Conservation (phyloP, 768 basidiomycete species). For the Mycena epipterygia region DNA sequence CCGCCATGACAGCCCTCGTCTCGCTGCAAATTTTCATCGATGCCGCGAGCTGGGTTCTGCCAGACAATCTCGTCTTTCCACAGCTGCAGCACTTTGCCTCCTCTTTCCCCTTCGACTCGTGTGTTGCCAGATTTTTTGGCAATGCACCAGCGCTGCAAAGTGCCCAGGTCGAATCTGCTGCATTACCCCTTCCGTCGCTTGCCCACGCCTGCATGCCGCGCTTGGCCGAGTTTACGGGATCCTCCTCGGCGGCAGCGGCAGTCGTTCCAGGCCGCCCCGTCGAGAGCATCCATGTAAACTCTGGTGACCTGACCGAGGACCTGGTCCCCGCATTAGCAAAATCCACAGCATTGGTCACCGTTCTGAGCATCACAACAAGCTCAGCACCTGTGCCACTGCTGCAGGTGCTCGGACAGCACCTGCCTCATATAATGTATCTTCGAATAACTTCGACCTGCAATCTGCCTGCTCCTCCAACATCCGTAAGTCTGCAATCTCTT, state of each 20-base stretch:
- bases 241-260: slow-evolving; percentile 64
- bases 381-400: slow-evolving; percentile 71
- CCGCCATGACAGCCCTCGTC: slow-evolving; percentile 71
- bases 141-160: slow-evolving; percentile 62
- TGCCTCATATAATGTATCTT: slow-evolving; percentile 75
- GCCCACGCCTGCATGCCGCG: slow-evolving; percentile 54
- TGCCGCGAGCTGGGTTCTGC: slow-evolving; percentile 70
- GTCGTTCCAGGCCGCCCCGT: slow-evolving; percentile 79
- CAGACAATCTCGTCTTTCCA: slow-evolving; percentile 51
- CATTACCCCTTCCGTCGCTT: slow-evolving; percentile 50
- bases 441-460: slow-evolving; percentile 73
- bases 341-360: slow-evolving; percentile 64
- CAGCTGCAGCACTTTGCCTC: slow-evolving; percentile 68
- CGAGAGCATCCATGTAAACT: slow-evolving; percentile 71
- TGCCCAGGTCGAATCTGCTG: slow-evolving; percentile 68
- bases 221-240: slow-evolving; percentile 73
- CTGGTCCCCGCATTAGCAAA: slow-evolving; percentile 65
- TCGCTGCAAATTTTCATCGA: slow-evolving; percentile 71
- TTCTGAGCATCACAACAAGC: slow-evolving; percentile 72
- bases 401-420: slow-evolving; percentile 64
- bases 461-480: slow-evolving; percentile 63
- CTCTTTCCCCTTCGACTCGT: slow-evolving; percentile 71
- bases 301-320: slow-evolving; percentile 70
- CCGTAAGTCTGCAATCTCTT: slow-evolving; percentile 56
- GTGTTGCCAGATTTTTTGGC: slow-evolving; percentile 71